A percentile compares a stretch with the other conserved stretches of the same genome.
These are phyloP conservation scores for Endogone sp. DNA, from an alignment of 192 early-diverging fungal species.

Conservation along the genomic window DNA sequence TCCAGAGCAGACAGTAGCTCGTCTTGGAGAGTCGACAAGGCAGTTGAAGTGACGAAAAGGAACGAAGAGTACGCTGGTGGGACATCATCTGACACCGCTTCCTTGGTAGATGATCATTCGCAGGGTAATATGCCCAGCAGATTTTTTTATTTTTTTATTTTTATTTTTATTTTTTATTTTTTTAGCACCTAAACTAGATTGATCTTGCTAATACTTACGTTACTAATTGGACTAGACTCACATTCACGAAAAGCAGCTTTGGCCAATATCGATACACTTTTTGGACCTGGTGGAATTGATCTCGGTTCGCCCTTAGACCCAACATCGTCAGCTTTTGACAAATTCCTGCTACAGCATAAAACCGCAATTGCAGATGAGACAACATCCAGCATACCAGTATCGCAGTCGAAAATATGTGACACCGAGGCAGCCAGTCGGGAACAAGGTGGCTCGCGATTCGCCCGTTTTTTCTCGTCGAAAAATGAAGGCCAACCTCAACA, in stretches of 20 bases:
- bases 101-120: background rate
- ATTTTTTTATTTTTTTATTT: constrained; percentile 11
- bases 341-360: constrained; percentile 40
- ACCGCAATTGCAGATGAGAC: constrained; percentile 24
- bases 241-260: constrained; percentile 24
- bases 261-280: constrained; percentile 35
- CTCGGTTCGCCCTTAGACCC: constrained; percentile 25
- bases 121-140: background rate
- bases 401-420: constrained; percentile 7
- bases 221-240: constrained; percentile 2
- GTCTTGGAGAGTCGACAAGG: constrained; percentile 36
- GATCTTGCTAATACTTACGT: no score
- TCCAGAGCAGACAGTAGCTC: constrained; percentile 42
- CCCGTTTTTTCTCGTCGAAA: constrained; percentile 50
- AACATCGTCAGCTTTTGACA: constrained; percentile 33
- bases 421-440: constrained; percentile 11
- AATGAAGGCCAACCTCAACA: constrained; percentile 13
- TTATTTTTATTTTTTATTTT: background rate
- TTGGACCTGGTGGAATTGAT: constrained; percentile 38
- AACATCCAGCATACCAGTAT: background rate
- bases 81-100: background rate
- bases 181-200: no score
- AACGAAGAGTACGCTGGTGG: background rate
- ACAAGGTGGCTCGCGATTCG: constrained; percentile 53
- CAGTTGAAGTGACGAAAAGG: background rate